phyloP scores from a whole-genome alignment of 176 grass and related monocot species.

The Alloteropsis semialata region DNA sequence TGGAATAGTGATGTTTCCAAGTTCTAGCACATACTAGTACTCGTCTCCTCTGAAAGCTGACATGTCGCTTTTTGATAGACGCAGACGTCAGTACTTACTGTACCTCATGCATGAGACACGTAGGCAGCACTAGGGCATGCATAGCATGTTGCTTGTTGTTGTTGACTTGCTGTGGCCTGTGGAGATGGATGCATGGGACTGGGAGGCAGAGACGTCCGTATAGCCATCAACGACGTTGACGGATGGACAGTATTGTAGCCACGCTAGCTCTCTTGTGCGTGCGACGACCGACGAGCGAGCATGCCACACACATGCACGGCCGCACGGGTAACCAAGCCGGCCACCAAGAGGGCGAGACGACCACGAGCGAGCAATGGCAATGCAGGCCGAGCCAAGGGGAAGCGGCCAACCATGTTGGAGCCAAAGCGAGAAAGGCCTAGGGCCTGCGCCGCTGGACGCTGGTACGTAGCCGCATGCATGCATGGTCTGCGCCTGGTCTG shows the following conservation, averaged over 20 bases:
- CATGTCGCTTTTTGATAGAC: too few relatives aligned
- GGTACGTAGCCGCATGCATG: background rate
- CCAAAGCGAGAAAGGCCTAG: background rate
- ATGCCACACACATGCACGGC: background rate
- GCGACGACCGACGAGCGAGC: background rate
- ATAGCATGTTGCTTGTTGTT: background rate
- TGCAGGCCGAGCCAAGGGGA: constrained; percentile 8
- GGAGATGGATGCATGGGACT: too few relatives aligned
- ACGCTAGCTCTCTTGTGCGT: background rate
- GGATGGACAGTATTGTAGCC: background rate
- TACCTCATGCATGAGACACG: background rate
- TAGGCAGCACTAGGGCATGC: background rate
- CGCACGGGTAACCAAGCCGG: background rate
- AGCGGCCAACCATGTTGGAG: constrained; percentile 17
- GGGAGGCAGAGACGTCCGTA: background rate
- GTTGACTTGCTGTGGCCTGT: background rate
- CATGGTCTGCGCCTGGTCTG: too few relatives aligned
- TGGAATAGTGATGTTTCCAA: too few relatives aligned
- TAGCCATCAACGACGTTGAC: background rate
- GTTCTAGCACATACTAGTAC: too few relatives aligned
- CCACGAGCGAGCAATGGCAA: background rate
- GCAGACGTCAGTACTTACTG: too few relatives aligned
- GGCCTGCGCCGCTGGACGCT: too few relatives aligned
- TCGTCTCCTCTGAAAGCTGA: too few relatives aligned
- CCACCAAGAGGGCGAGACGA: too few relatives aligned